A percentile compares a stretch with the other conserved stretches of the same genome.
Evolutionary conservation across 2,329 filamentous ascomycete species (phyloP).

Genomic region (Pseudocercospora fijiensis): DNA sequence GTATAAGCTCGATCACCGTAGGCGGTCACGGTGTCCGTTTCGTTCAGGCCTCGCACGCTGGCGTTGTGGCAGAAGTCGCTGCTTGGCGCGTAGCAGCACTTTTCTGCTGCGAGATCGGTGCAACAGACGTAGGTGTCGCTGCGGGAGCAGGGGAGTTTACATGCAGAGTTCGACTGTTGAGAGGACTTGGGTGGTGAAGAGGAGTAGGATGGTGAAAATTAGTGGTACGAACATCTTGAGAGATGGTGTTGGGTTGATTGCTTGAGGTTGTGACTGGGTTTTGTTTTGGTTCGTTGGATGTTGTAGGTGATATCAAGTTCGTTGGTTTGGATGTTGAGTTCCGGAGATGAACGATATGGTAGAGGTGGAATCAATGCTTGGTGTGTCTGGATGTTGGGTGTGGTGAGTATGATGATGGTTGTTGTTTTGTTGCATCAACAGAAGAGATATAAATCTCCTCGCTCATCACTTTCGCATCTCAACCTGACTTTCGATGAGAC

Average conservation of each 20-base stretch:
- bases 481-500: background rate
- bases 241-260: background rate
- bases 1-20: background rate
- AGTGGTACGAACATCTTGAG: background rate
- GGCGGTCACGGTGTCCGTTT: too few relatives aligned
- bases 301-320: background rate
- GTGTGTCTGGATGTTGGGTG: too few relatives aligned
- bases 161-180: background rate
- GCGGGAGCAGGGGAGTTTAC: background rate
- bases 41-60: background rate
- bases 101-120: background rate
- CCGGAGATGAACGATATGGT: background rate
- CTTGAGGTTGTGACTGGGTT: background rate
- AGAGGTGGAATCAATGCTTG: too few relatives aligned
- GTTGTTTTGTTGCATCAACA: background rate
- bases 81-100: background rate
- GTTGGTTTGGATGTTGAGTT: background rate
- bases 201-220: background rate
- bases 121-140: background rate
- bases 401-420: background rate
- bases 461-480: background rate
- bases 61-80: background rate
- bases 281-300: background rate
- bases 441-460: background rate
- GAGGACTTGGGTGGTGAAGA: background rate